These are phyloP conservation scores for Intubia oerlemansii DNA, from an alignment of 2,329 filamentous ascomycete genomes.

Conservation along the genomic window DNA sequence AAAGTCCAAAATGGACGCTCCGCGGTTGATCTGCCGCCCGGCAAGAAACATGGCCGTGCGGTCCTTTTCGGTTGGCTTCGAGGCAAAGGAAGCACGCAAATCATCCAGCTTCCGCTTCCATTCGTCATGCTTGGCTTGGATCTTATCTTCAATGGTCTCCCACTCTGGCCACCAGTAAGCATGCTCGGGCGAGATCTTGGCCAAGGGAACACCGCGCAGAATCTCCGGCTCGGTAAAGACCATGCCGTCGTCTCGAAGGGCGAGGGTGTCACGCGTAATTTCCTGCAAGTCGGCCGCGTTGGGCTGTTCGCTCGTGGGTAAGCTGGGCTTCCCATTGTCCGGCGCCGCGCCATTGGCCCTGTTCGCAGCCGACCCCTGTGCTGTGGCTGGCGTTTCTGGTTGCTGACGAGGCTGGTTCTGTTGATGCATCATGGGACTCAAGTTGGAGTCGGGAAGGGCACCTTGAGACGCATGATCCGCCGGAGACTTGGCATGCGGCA, in stretches of 20 bases:
- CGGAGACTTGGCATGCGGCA: no score
- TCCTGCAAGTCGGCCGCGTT: no score
- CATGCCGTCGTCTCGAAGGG: constrained; percentile 25
- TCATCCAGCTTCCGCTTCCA: constrained; percentile 28
- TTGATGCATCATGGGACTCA: no score
- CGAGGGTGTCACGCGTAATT: constrained; percentile 24
- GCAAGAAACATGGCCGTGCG: constrained; percentile 28
- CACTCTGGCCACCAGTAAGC: constrained; percentile 35
- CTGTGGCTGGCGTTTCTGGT: no score
- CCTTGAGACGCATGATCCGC: background rate
- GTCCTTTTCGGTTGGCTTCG: constrained; percentile 12
- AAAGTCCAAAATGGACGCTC: constrained; percentile 29
- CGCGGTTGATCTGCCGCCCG: constrained; percentile 33
- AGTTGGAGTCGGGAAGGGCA: no score
- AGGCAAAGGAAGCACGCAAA: constrained; percentile 15
- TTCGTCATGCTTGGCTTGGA: constrained; percentile 21
- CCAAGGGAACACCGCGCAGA: constrained; percentile 29
- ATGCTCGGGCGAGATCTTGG: constrained; percentile 25
- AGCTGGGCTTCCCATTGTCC: no score
- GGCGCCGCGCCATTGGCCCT: no score
- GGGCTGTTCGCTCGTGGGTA: no score
- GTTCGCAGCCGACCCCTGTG: no score
- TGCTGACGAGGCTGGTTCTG: no score
- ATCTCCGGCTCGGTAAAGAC: constrained; percentile 28
- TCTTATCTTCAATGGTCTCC: constrained; percentile 21